Evolutionary conservation across 176 grass and related monocot genomes (phyloP), one percentile per base, ranked within the genome.

Genomic region (Stipa capillata): DNA sequence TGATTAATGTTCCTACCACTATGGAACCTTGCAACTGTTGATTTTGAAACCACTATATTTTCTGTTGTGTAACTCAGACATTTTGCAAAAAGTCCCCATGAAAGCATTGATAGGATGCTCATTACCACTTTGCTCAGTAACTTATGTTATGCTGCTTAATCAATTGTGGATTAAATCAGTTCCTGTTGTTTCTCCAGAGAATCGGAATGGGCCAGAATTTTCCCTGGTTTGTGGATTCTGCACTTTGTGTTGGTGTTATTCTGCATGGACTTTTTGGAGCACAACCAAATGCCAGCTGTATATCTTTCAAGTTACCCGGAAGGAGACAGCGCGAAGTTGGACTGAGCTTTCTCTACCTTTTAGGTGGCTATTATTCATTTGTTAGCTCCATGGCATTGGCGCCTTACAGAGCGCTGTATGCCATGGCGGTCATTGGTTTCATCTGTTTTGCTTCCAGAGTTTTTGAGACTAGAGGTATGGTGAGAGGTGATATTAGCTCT

Each of bases 341-440:
- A 64, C 74, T 95, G 14, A 95, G 90, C 78, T 86, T 89, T 85
- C 64, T 95, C 3, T 99, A 99, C 81, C 74, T 95, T 39, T 36
- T 99, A n/a, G 85, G 79, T 58, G 96, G 96, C 20, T 95, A 84
- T 87, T 91, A 91, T 76, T 89, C 92, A 52, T 93, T 95, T 16
- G 42, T 86, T 41, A 81, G 69, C 31, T 83, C 96, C 37, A 84
- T 99, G 78, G 43, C 69, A 60, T 87, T 87, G 77, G 88, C 74
- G 3, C 92, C 96, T 62, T 93, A 99, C n/a, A 93, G 83, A 77
- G 69, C 70, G 40, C 82, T 95, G 47, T 99, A 99, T 80, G 87
- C 90, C 28, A 70, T 95, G 90, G 80, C 88, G 17, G 29, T 66
- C n/a, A 81, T 99, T 17, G 92, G 96, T n/a, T 72, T 85, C 72